Evolutionary conservation across 2,329 filamentous ascomycete genomes (phyloP), one percentile per base, ranked within the genome.

Genomic region (Fusarium pseudocircinatum): DNA sequence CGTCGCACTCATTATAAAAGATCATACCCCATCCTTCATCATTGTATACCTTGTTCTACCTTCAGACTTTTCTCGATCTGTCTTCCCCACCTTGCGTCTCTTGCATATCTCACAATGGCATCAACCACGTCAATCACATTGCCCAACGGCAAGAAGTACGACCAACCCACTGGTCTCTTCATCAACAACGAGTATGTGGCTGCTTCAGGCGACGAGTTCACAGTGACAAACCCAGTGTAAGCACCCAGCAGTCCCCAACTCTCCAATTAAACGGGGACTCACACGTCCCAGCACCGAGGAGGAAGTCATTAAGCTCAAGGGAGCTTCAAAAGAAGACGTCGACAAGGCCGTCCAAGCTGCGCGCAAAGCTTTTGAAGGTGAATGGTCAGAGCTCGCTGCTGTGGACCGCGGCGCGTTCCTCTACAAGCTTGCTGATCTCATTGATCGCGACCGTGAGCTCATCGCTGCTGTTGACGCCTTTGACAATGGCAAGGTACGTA

Each of bases 151-250:
- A 70, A 75, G 9, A 78, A 70, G 37, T 81, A 79, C 73, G 78
- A 92, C 85, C 78, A 79, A 34, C 78, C 78, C 2, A 77, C 74
- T 1, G 78, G 78, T 36, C 69, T 79, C 22, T 79, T 79, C 59
- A 79, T 79, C 46, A 74, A 78, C 46, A 79, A 79, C 20, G 65
- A 77, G 39, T 78, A 77, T 42, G 69, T 79, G 24, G 36, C 70
- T 44, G 75, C 67, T 30, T 67, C 69, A 30, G 75, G 75, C 20
- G 67, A 75, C 22, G 67, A 77, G n/a, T 77, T 77, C 36, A 37
- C 44, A 4, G 73, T 77, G 36, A 60, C 68, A 44, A 73, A 77
- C 46, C 75, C 75, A 22, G 54, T 60, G 75, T 77, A 62, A 60
- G 66, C 13, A 34, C 7, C 13, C 24, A n/a, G 14, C 7, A 22